Conservation (phyloP, 179 eudicot species). For the Spergularia azorica region DNA sequence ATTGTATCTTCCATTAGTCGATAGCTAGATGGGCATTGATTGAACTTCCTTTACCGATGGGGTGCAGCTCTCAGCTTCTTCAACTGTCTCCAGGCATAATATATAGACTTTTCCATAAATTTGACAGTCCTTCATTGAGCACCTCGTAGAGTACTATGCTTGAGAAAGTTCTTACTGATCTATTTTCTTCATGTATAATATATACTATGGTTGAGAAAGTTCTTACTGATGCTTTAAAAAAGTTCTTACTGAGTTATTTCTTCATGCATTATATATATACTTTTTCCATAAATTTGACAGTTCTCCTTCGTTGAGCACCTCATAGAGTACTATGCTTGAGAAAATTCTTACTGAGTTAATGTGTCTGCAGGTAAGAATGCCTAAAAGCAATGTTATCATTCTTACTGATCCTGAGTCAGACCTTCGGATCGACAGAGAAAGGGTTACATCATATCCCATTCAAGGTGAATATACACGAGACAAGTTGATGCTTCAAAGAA, state of each 20-base stretch:
- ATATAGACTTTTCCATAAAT: too few relatives aligned
- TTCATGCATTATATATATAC: too few relatives aligned
- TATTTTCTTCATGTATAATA: too few relatives aligned
- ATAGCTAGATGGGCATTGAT: background rate
- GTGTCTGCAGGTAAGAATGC: constrained; percentile 72
- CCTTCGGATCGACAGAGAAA: constrained; percentile 57
- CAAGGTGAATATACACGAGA: constrained; percentile 96
- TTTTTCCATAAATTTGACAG: background rate
- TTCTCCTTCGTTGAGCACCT: constrained; percentile 10
- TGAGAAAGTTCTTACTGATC: constrained; percentile 11
- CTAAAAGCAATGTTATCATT: constrained; percentile 60
- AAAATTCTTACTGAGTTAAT: constrained; percentile 11
- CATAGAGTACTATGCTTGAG: background rate
- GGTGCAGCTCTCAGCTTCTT: too few relatives aligned
- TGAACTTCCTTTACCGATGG: too few relatives aligned
- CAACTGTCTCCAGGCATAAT: too few relatives aligned
- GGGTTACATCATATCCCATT: constrained; percentile 64
- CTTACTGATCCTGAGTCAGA: constrained; percentile 87
- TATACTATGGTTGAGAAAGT: too few relatives aligned
- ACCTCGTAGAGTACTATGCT: background rate
- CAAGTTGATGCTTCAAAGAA: constrained; percentile 99
- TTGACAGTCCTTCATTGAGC: constrained; percentile 6
- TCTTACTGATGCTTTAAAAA: too few relatives aligned
- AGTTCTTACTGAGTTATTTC: too few relatives aligned
- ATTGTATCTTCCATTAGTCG: background rate